phyloP scores from a whole-genome alignment of 2,329 filamentous ascomycete species.

The Hypoxylon sp. region DNA sequence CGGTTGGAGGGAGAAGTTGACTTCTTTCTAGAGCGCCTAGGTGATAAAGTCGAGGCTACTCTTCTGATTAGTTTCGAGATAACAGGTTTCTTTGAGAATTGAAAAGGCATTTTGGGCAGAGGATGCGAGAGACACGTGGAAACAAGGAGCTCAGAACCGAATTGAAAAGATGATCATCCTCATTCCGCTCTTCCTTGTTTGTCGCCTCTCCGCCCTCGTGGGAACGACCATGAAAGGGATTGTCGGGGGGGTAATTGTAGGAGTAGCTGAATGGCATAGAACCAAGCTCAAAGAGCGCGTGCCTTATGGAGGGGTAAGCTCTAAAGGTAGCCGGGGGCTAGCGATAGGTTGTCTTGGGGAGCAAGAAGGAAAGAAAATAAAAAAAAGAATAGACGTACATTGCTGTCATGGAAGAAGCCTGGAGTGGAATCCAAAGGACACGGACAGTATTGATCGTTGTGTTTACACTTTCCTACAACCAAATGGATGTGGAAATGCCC shows the following conservation, averaged over 20 bases:
- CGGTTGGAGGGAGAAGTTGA: constrained; percentile 7
- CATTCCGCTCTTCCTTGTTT: constrained; percentile 2
- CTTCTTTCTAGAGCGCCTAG: constrained; percentile 28
- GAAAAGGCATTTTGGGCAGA: constrained; percentile 35
- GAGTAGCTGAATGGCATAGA: neutral
- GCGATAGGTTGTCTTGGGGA: too few species aligned
- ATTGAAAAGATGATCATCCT: neutral
- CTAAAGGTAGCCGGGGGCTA: too few species aligned
- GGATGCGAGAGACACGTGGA: constrained; percentile 12
- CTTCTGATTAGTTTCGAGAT: constrained; percentile 41
- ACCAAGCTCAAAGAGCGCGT: too few species aligned
- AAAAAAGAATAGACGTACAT: constrained; percentile 22
- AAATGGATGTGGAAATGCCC: too few species aligned
- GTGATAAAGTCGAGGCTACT: constrained; percentile 37
- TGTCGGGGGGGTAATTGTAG: neutral
- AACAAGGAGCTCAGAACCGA: constrained; percentile 10
- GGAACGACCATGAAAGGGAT: neutral
- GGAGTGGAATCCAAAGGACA: constrained; percentile 1
- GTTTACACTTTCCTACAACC: constrained; percentile 19
- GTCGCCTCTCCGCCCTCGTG: neutral
- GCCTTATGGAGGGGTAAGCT: too few species aligned
- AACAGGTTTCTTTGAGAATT: constrained; percentile 19
- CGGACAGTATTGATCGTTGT: neutral
- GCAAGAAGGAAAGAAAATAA: neutral
- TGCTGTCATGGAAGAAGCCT: constrained; percentile 23